A percentile compares a stretch with the other conserved stretches of the same genome.
phyloP scores from a whole-genome alignment of 176 grass and related monocot species.

The Oryza officinalis region DNA sequence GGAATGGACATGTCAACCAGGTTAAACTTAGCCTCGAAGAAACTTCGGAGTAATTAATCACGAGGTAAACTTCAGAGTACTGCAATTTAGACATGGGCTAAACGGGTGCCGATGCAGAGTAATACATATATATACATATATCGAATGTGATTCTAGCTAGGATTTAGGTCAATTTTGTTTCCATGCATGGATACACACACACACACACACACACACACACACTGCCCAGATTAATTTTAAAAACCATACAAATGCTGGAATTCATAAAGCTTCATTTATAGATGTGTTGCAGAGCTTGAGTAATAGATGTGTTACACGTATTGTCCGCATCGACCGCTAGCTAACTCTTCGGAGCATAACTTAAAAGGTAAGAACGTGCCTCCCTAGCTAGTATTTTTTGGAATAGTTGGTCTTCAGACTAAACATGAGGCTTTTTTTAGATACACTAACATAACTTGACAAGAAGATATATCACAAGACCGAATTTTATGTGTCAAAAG shows the following conservation, averaged over 20 bases:
- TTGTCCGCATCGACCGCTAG: not conserved
- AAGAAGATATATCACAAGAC: not conserved
- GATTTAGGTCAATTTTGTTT: not conserved
- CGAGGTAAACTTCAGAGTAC: not conserved
- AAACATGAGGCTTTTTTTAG: not conserved
- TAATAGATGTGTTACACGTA: not conserved
- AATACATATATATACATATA: not conserved
- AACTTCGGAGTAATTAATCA: not conserved
- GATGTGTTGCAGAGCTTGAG: not conserved
- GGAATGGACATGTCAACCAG: slow-evolving; percentile 19
- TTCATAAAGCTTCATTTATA: not conserved
- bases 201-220: no score
- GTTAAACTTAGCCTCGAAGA: slow-evolving; percentile 42
- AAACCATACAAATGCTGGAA: not conserved
- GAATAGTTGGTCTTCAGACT: not conserved
- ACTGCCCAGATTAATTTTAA: not conserved
- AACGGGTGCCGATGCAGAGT: not conserved
- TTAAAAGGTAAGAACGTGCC: not conserved
- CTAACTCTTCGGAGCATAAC: not conserved
- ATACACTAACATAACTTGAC: not conserved
- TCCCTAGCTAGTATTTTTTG: not conserved
- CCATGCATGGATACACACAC: not conserved
- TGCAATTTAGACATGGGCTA: not conserved
- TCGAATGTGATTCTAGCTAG: not conserved
- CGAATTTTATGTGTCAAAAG: not conserved